Conservation (phyloP, 164 flowering plant genomes). For the grape (Vitis vinifera) region DNA sequence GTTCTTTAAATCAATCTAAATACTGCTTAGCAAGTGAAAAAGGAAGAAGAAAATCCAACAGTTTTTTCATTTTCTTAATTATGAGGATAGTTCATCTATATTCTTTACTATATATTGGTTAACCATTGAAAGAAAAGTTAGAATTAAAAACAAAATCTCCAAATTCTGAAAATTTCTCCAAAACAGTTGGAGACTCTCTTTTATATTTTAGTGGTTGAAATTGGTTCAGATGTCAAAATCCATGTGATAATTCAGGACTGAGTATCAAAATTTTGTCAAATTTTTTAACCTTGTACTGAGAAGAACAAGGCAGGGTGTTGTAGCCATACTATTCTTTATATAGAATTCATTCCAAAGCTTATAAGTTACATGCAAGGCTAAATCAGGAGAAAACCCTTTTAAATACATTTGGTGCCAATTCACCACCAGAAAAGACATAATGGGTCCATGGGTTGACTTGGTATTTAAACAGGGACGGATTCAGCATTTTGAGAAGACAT, state of each 20-base stretch:
- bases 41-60: too few relatives aligned
- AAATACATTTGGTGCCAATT: too few relatives aligned
- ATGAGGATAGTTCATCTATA: too few relatives aligned
- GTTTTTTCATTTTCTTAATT: too few relatives aligned
- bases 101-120: too few relatives aligned
- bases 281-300: neutral
- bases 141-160: neutral
- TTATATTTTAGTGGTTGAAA: neutral
- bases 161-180: neutral
- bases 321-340: neutral
- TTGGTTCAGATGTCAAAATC: neutral
- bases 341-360: neutral
- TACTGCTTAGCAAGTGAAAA: too few relatives aligned
- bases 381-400: too few relatives aligned
- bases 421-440: too few relatives aligned
- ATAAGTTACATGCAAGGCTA: neutral
- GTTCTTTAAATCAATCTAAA: too few relatives aligned
- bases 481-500: too few relatives aligned
- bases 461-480: too few relatives aligned
- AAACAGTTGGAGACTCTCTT: neutral
- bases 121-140: neutral
- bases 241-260: neutral
- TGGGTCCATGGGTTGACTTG: too few relatives aligned
- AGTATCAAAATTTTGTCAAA: neutral
- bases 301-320: neutral